Evolutionary conservation across 345 rosid species (phyloP).

Genomic region (Eucalyptus marginata): DNA sequence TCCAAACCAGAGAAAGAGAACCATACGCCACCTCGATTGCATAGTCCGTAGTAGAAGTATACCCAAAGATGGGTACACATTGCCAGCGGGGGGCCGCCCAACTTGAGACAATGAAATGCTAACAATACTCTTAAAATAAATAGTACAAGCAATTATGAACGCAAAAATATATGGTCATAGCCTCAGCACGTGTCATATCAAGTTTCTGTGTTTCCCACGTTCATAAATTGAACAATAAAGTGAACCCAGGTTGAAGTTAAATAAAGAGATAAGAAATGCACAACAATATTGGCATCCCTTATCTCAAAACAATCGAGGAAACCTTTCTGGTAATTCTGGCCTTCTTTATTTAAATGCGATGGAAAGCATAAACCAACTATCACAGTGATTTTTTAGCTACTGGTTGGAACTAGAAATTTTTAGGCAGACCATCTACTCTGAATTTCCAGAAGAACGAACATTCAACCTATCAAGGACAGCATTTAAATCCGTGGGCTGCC

Average conservation of each 20-base stretch:
- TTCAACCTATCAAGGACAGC: conserved; percentile 69
- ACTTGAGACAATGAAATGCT: background rate
- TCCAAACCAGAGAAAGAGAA: background rate
- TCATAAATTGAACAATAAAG: background rate
- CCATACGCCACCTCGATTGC: background rate
- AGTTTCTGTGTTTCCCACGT: background rate
- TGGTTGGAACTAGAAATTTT: background rate
- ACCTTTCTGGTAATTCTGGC: background rate
- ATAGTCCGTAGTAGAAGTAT: background rate
- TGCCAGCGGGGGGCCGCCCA: background rate
- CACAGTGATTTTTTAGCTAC: background rate
- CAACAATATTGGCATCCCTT: background rate
- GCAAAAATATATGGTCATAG: background rate
- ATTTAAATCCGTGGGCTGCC: conserved; percentile 73
- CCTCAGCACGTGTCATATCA: background rate
- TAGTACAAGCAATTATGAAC: background rate
- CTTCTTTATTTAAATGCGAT: background rate
- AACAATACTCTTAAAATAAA: background rate
- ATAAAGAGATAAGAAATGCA: background rate
- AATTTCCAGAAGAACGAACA: conserved; percentile 36
- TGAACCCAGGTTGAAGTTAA: background rate
- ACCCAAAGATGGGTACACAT: background rate
- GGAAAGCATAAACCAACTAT: background rate
- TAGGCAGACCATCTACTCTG: conserved; percentile 65
- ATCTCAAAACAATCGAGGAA: background rate